Percentiles rank a stretch among this genome's conserved stretches.
These are phyloP conservation scores for Oryza coarctata DNA, from an alignment of 176 grass and related monocot species.

Conservation along the genomic window DNA sequence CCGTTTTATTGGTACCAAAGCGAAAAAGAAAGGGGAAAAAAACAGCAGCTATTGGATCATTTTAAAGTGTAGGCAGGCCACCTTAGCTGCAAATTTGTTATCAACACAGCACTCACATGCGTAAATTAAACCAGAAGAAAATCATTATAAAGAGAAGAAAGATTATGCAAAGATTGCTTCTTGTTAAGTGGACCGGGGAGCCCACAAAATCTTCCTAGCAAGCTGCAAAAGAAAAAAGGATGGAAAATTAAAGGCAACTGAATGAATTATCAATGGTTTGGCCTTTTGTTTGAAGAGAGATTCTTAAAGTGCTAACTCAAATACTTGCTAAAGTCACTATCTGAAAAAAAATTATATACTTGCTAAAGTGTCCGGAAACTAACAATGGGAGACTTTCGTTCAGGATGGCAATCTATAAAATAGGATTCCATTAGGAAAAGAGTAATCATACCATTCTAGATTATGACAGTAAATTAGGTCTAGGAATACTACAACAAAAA, in stretches of 20 bases:
- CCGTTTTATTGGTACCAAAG: slow-evolving; percentile 48
- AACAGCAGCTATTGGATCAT: slow-evolving; percentile 31
- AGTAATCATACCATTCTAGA: slow-evolving; percentile 31
- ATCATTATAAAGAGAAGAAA: slow-evolving; percentile 33
- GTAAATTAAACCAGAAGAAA: slow-evolving; percentile 9
- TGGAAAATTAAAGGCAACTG: slow-evolving; percentile 36
- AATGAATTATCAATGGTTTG: slow-evolving; percentile 37
- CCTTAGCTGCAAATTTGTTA: slow-evolving; percentile 28
- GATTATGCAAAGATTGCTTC: slow-evolving; percentile 39
- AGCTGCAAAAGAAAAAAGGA: slow-evolving; percentile 42
- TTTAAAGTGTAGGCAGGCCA: slow-evolving; percentile 34
- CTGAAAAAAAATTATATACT: neutral
- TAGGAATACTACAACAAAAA: slow-evolving; percentile 33
- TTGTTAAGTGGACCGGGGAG: slow-evolving; percentile 43
- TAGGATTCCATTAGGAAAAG: slow-evolving; percentile 28
- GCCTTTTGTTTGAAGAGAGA: slow-evolving; percentile 48
- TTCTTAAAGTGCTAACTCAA: slow-evolving; percentile 45
- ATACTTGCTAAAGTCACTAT: slow-evolving; percentile 28
- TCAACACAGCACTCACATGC: slow-evolving; percentile 20
- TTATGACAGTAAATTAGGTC: slow-evolving; percentile 30
- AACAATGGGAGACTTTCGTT: slow-evolving; percentile 1
- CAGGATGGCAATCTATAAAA: slow-evolving; percentile 26
- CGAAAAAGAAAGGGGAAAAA: slow-evolving; percentile 10
- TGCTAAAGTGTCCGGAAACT: slow-evolving; percentile 10
- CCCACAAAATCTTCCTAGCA: slow-evolving; percentile 46